Evolutionary conservation across 1,139 yeast species (phyloP), one percentile per base, ranked within the genome.

Genomic region (Nadsonia starkeyi-henricii): DNA sequence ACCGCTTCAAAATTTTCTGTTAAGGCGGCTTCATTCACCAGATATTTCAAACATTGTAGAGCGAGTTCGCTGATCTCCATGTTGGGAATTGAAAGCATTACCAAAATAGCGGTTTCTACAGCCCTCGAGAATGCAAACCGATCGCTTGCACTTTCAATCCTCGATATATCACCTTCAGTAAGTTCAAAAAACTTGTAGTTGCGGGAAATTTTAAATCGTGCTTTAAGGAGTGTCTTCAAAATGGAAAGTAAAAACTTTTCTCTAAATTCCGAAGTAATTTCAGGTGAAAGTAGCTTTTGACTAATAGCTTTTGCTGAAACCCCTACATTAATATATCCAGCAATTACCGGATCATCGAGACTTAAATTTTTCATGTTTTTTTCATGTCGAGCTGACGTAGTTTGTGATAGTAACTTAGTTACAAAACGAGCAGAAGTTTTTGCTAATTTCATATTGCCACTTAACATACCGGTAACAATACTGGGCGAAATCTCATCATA

Each of bases 31-130:
- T 78, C 82, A 30, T 62, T 58, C 2, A 70, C 62, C 58, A 77
- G 68, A 60, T 74, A 70, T 45, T 62, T 63, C 62, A 79, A 71
- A 17, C 75, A 73, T n/a, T 69, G 65, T 48, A 73, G 72, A 8
- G 81, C 74, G 45, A 76, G 64, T 49, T 72, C 69, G 59, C 78
- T 79, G 47, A 75, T 72, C 46, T 77, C 80, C 44, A 74, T 68
- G 51, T 77, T 80, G 51, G 78, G 79, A 0, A 82, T 73, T 53
- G 81, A 73, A 37, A 79, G 62, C 2, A 75, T 68, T 44, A 77
- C 62, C 20, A 77, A 62, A 58, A 75, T 58, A 33, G 73, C 65
- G 57, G 73, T 71, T 61, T 79, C 80, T 53, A 70, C 62, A 62
- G 49, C 65, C 54, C 55, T 48, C 21, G 63, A 57, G n/a, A 62